Conservation (phyloP, 176 grass and related monocot species). For the Musa itinerans region DNA sequence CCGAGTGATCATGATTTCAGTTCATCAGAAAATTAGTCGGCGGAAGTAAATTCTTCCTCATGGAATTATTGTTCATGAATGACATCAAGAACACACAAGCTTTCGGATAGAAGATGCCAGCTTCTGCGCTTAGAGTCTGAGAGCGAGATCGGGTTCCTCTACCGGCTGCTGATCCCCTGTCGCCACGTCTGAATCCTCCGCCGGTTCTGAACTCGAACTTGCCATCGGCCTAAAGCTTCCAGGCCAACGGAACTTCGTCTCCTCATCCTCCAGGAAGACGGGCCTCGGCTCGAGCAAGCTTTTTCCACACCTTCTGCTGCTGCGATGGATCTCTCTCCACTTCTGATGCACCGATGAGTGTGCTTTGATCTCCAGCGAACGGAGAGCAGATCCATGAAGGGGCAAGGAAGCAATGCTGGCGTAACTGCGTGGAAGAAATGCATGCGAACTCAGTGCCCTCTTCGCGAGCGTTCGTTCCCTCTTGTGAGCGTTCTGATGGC, state of each 20-base stretch:
- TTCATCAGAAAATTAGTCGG: too few species aligned
- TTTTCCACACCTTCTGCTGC: slow-evolving; percentile 17
- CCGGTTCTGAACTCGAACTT: background rate
- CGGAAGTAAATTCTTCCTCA: too few species aligned
- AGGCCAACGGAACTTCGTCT: slow-evolving; percentile 42
- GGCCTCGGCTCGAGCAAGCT: slow-evolving; percentile 53
- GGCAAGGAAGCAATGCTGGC: slow-evolving; percentile 61
- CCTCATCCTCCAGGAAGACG: slow-evolving; percentile 43
- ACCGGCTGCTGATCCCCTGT: slow-evolving; percentile 1
- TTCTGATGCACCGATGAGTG: slow-evolving; percentile 43
- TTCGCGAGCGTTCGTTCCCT: slow-evolving; percentile 29
- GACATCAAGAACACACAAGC: too few species aligned
- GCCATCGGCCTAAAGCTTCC: slow-evolving; percentile 39
- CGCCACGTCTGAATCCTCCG: background rate
- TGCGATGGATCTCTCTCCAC: slow-evolving; percentile 11
- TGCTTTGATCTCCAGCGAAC: slow-evolving; percentile 55
- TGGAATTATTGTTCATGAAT: too few species aligned
- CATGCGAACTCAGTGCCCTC: slow-evolving; percentile 34
- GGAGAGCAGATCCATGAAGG: slow-evolving; percentile 42
- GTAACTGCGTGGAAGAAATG: slow-evolving; percentile 31
- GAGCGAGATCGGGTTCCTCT: slow-evolving; percentile 72
- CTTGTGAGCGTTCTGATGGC: slow-evolving; percentile 41
- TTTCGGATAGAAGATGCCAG: background rate
- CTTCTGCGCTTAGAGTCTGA: slow-evolving; percentile 33
- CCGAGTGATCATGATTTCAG: too few species aligned